phyloP scores from a whole-genome alignment of 345 rosid species.

The Lepidium sativum region DNA sequence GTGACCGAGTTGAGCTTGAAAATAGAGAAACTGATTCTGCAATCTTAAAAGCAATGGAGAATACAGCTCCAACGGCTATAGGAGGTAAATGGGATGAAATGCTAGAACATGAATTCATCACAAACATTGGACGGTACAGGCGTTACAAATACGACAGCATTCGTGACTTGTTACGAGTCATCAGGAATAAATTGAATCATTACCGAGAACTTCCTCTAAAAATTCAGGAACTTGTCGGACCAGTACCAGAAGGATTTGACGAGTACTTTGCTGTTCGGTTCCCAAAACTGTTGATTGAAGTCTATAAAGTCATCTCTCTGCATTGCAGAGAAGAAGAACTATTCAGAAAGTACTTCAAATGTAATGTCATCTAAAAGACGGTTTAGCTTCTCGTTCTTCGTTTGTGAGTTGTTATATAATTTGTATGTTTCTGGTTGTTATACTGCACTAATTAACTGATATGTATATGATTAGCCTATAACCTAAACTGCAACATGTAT shows the following conservation, averaged over 20 bases:
- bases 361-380: slow-evolving; percentile 5
- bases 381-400: not conserved
- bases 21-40: slow-evolving; percentile 52
- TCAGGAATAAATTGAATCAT: slow-evolving; percentile 84
- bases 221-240: slow-evolving; percentile 80
- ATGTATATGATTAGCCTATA: too few species aligned
- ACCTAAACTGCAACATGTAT: not conserved
- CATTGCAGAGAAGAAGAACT: slow-evolving; percentile 63
- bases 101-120: slow-evolving; percentile 57
- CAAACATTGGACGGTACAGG: slow-evolving; percentile 63
- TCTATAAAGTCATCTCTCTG: slow-evolving; percentile 44
- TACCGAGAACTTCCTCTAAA: slow-evolving; percentile 77
- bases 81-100: slow-evolving; percentile 92
- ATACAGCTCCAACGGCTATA: slow-evolving; percentile 48
- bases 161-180: slow-evolving; percentile 75
- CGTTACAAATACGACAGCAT: slow-evolving; percentile 77
- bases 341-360: slow-evolving; percentile 64
- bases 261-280: slow-evolving; percentile 64
- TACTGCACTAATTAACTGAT: not conserved
- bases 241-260: slow-evolving; percentile 81
- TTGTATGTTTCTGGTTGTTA: not conserved
- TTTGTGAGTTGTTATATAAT: not conserved
- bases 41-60: slow-evolving; percentile 61
- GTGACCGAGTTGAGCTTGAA: slow-evolving; percentile 86
- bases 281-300: slow-evolving; percentile 76